Percentiles rank a stretch among this genome's conserved stretches.
These are phyloP conservation scores for Auxenochlorella pyrenoidosa DNA, from an alignment of 139 green algal species.

Conservation along the genomic window DNA sequence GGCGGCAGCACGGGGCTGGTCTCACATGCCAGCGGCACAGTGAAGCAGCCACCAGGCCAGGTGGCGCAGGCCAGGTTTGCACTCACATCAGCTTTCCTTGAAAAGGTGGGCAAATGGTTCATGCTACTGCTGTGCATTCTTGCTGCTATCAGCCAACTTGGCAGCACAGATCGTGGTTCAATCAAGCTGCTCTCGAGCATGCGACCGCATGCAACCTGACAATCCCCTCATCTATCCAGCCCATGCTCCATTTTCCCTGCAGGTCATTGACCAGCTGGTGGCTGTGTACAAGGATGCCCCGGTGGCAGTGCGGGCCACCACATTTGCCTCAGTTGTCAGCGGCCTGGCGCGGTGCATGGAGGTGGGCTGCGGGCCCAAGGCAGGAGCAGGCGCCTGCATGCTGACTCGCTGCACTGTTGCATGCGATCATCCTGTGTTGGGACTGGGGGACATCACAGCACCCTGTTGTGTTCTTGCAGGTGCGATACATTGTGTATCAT, in stretches of 20 bases:
- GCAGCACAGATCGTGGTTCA: too few species aligned
- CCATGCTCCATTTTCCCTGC: not conserved
- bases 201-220: not conserved
- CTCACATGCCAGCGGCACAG: not conserved
- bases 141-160: not conserved
- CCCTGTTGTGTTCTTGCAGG: conserved; percentile 26
- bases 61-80: conserved; percentile 33
- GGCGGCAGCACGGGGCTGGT: not conserved
- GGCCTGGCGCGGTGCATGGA: conserved; percentile 78
- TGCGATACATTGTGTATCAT: conserved; percentile 44
- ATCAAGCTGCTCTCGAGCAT: too few species aligned
- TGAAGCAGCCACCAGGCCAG: conserved; percentile 10
- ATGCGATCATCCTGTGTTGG: too few species aligned
- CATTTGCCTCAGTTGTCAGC: conserved; percentile 66
- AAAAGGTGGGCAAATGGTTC: conserved; percentile 42
- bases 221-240: too few species aligned
- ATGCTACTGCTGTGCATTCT: not conserved
- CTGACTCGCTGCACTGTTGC: too few species aligned
- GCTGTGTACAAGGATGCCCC: conserved; percentile 60
- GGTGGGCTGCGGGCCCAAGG: conserved; percentile 24
- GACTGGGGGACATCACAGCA: too few species aligned
- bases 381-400: too few species aligned
- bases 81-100: conserved; percentile 52
- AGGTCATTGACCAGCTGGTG: conserved; percentile 59
- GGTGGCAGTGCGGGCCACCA: conserved; percentile 65